Evolutionary conservation across 352 stramenopile genomes (phyloP).

Genomic region (Pythium graminicola): DNA sequence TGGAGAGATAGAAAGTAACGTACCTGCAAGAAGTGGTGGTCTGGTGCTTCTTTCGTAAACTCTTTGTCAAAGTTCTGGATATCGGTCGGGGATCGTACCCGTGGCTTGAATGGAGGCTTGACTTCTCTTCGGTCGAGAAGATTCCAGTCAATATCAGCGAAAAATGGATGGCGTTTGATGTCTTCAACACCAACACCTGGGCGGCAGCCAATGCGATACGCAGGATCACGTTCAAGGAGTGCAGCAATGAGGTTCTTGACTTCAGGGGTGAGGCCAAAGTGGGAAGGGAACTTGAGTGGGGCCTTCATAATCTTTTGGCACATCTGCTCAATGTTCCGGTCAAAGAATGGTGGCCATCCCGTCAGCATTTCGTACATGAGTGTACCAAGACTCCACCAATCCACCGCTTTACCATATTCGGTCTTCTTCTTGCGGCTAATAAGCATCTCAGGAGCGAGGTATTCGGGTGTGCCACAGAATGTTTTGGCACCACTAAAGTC

Average conservation of each 20-base stretch:
- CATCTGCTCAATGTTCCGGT: conserved; percentile 89
- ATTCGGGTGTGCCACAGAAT: conserved; percentile 86
- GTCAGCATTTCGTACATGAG: conserved; percentile 95
- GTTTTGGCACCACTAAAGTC: conserved; percentile 78
- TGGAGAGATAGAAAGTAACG: background rate
- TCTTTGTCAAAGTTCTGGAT: conserved; percentile 88
- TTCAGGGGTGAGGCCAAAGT: conserved; percentile 67
- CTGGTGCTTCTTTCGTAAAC: conserved; percentile 79
- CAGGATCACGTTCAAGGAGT: conserved; percentile 63
- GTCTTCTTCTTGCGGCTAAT: conserved; percentile 84
- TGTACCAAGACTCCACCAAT: conserved; percentile 93
- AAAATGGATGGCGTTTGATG: conserved; percentile 80
- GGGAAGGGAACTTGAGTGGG: conserved; percentile 78
- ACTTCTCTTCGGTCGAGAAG: conserved; percentile 58
- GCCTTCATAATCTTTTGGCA: conserved; percentile 90
- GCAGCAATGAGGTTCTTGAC: conserved; percentile 78
- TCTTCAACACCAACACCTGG: conserved; percentile 55
- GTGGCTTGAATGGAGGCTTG: conserved; percentile 84
- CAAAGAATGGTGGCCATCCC: conserved; percentile 90
- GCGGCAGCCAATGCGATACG: conserved; percentile 66
- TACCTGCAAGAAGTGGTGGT: conserved; percentile 62
- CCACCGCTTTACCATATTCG: conserved; percentile 88
- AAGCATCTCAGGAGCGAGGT: conserved; percentile 88
- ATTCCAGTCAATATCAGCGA: conserved; percentile 70
- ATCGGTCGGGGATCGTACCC: conserved; percentile 67